These are phyloP conservation scores for Ambrosia hybrid DNA, from an alignment of 140 eudicot species.

Conservation along the genomic window DNA sequence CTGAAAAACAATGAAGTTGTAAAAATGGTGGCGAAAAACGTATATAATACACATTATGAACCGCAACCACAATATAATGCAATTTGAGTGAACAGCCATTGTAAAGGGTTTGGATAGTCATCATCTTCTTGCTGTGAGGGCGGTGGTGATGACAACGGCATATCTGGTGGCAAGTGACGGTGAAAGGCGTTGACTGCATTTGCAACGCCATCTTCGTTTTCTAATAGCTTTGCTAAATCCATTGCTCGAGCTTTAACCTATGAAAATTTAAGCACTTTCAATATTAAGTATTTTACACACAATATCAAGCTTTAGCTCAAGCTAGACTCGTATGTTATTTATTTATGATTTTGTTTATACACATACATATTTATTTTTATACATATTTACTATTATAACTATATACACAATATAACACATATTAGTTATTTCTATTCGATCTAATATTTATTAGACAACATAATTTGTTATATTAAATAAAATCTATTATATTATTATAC, in stretches of 20 bases:
- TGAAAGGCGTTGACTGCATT: constrained; percentile 94
- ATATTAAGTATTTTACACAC: not conserved
- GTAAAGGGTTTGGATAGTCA: constrained; percentile 52
- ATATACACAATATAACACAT: no score
- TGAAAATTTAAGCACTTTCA: not conserved
- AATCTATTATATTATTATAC: no score
- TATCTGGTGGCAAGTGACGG: constrained; percentile 72
- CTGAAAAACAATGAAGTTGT: constrained; percentile 18
- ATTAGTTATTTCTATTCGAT: no score
- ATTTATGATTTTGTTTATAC: no score
- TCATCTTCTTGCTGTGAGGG: constrained; percentile 42
- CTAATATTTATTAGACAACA: no score
- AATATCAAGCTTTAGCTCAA: no score
- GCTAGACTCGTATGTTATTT: no score
- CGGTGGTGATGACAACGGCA: constrained; percentile 53
- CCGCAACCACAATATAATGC: constrained; percentile 73
- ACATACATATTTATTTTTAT: no score
- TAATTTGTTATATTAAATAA: no score
- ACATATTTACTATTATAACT: no score
- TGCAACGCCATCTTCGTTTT: constrained; percentile 95
- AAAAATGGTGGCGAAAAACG: constrained; percentile 10
- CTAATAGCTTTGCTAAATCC: constrained; percentile 67
- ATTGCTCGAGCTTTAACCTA: constrained; percentile 80
- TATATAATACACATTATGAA: constrained; percentile 38
- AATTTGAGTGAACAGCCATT: constrained; percentile 72